Conservation (phyloP, 108 stramenopile species). For the Epithemia pelagica region DNA sequence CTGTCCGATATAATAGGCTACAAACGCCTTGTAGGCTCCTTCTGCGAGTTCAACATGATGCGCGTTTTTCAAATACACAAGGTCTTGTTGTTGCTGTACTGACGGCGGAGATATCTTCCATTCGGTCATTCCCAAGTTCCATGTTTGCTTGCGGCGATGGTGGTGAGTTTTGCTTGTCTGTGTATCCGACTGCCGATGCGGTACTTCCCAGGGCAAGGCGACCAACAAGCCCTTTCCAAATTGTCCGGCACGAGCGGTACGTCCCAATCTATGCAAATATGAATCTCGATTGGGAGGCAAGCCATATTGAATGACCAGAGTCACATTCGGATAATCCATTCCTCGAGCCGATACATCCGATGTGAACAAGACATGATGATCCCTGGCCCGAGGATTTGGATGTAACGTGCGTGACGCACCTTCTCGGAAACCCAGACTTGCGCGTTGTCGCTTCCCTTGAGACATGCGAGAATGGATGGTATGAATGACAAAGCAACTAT, state of each 20-base stretch:
- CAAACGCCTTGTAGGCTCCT: slow-evolving; percentile 6
- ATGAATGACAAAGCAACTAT: slow-evolving; percentile 28
- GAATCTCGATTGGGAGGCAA: slow-evolving; percentile 66
- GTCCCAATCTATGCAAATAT: slow-evolving; percentile 95
- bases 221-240: slow-evolving; percentile 60
- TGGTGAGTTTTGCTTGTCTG: no score
- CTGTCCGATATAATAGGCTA: slow-evolving; percentile 6
- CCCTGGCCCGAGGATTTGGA: background rate
- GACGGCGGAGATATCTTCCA: background rate
- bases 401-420: no score
- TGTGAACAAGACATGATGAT: slow-evolving; percentile 67
- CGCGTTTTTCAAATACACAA: background rate
- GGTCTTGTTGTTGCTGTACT: background rate
- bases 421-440: slow-evolving; percentile 57
- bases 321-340: slow-evolving; percentile 68
- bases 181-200: no score
- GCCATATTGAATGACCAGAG: slow-evolving; percentile 59
- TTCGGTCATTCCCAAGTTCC: background rate
- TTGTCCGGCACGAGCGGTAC: slow-evolving; percentile 90
- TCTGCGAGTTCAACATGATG: background rate
- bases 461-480: slow-evolving; percentile 86
- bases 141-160: background rate
- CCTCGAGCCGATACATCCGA: slow-evolving; percentile 89
- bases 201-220: slow-evolving; percentile 15
- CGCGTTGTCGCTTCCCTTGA: slow-evolving; percentile 73